Evolutionary conservation across 768 basidiomycete genomes (phyloP).

Genomic region (Naganishia vaughanmartiniae): DNA sequence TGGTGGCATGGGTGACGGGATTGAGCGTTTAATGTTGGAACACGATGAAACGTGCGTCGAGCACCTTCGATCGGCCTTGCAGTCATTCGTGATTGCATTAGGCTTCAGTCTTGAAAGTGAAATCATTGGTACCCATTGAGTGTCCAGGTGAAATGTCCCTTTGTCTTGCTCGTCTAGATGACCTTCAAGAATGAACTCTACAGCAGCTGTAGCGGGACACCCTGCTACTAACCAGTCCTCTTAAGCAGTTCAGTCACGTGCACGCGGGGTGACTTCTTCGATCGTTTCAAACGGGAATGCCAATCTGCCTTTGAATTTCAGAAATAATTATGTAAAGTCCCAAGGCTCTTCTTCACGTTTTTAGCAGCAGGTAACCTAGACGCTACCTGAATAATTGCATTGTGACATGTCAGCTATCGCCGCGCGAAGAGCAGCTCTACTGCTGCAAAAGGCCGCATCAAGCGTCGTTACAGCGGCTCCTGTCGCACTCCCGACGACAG

Average conservation of each 20-base stretch:
- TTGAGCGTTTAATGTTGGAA: too few species aligned
- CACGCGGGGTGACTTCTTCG: neutral
- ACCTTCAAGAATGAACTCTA: too few species aligned
- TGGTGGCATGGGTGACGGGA: too few species aligned
- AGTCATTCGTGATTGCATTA: too few species aligned
- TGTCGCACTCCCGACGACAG: neutral
- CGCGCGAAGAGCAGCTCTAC: conserved; percentile 24
- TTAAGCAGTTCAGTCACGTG: neutral
- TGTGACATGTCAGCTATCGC: conserved; percentile 21
- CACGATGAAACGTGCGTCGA: too few species aligned
- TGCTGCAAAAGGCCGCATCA: conserved; percentile 2
- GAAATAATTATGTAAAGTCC: neutral
- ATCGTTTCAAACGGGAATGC: neutral
- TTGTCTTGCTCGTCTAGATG: too few species aligned
- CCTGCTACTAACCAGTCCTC: too few species aligned
- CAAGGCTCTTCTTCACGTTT: neutral
- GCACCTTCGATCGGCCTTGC: too few species aligned
- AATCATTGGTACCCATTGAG: too few species aligned
- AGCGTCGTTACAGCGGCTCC: conserved; percentile 7
- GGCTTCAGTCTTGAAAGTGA: too few species aligned
- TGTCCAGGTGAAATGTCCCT: too few species aligned
- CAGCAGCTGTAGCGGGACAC: too few species aligned
- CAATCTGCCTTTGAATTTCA: neutral
- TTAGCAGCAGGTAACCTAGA: neutral
- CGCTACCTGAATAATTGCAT: neutral